Evolutionary conservation across 768 basidiomycete genomes (phyloP).

Genomic region (Pisolithus orientalis): DNA sequence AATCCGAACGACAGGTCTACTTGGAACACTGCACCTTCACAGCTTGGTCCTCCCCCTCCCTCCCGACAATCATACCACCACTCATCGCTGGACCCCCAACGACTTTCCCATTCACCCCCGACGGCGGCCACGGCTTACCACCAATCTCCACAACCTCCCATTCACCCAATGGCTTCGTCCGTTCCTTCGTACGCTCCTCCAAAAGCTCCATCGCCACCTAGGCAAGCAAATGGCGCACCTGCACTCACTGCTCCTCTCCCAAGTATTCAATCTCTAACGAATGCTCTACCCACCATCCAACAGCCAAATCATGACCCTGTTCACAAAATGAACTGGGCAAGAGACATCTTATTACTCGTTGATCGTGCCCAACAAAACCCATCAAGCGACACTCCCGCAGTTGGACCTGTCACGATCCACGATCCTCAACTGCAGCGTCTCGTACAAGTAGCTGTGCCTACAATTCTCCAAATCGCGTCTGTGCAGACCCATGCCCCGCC

Average conservation of each 20-base stretch:
- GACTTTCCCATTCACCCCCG: slow-evolving; percentile 20
- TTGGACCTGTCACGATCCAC: slow-evolving; percentile 47
- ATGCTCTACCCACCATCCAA: slow-evolving; percentile 46
- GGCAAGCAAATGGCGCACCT: slow-evolving; percentile 25
- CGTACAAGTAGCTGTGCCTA: slow-evolving; percentile 55
- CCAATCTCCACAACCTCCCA: slow-evolving; percentile 20
- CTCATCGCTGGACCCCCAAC: slow-evolving; percentile 16
- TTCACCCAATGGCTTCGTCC: slow-evolving; percentile 13
- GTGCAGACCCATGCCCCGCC: slow-evolving; percentile 29
- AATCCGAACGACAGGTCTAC: slow-evolving; percentile 18
- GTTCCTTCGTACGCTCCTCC: slow-evolving; percentile 12
- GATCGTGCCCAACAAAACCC: slow-evolving; percentile 44
- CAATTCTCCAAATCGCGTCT: slow-evolving; percentile 54
- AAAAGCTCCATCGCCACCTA: slow-evolving; percentile 19
- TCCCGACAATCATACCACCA: slow-evolving; percentile 18
- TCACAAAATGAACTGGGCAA: slow-evolving; percentile 68
- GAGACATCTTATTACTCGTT: slow-evolving; percentile 77
- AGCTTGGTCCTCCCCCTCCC: slow-evolving; percentile 18
- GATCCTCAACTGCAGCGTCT: slow-evolving; percentile 58
- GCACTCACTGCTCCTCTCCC: slow-evolving; percentile 67
- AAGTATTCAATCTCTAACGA: slow-evolving; percentile 50
- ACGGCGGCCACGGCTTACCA: slow-evolving; percentile 16
- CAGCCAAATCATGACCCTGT: slow-evolving; percentile 49
- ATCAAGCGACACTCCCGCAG: slow-evolving; percentile 35
- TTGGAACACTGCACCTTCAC: slow-evolving; percentile 11